Evolutionary conservation across 176 grass and related monocot species (phyloP).

Genomic region (Ananas comosus): DNA sequence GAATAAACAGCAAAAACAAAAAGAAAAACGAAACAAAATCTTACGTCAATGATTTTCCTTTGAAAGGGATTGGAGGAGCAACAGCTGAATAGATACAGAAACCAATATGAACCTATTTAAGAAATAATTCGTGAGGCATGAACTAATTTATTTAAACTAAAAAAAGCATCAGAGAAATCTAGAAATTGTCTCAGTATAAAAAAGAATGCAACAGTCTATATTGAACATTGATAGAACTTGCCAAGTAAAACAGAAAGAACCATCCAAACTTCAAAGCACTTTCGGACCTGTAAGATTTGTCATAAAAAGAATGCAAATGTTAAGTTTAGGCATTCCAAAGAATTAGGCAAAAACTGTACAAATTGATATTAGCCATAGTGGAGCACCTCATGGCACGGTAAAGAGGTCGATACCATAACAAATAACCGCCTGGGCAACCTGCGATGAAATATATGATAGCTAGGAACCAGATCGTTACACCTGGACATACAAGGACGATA

Average conservation of each 20-base stretch:
- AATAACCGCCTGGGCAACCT: slow-evolving; percentile 59
- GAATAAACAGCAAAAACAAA: background rate
- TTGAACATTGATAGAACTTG: slow-evolving; percentile 8
- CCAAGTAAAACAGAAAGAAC: slow-evolving; percentile 71
- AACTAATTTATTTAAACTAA: background rate
- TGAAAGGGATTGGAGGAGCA: slow-evolving; percentile 56
- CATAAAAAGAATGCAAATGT: background rate
- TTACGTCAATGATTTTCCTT: slow-evolving; percentile 70
- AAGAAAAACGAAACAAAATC: background rate
- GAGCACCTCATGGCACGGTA: slow-evolving; percentile 65
- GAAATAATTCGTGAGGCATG: slow-evolving; percentile 9
- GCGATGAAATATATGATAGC: slow-evolving; percentile 62
- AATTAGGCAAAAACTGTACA: background rate
- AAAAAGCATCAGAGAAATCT: slow-evolving; percentile 5
- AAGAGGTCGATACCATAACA: slow-evolving; percentile 62
- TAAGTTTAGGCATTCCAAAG: background rate
- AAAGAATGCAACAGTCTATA: background rate
- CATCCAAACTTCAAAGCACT: slow-evolving; percentile 65
- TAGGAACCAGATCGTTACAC: slow-evolving; percentile 75
- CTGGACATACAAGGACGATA: slow-evolving; percentile 25
- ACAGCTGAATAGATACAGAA: slow-evolving; percentile 52
- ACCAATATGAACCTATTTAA: slow-evolving; percentile 55
- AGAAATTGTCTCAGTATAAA: too few relatives aligned
- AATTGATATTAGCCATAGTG: background rate
- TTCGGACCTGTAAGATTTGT: slow-evolving; percentile 42